Evolutionary conservation across 805 yeast genomes (phyloP), one percentile per base, ranked within the genome.

Genomic region (Wickerhamiella bombiphila): DNA sequence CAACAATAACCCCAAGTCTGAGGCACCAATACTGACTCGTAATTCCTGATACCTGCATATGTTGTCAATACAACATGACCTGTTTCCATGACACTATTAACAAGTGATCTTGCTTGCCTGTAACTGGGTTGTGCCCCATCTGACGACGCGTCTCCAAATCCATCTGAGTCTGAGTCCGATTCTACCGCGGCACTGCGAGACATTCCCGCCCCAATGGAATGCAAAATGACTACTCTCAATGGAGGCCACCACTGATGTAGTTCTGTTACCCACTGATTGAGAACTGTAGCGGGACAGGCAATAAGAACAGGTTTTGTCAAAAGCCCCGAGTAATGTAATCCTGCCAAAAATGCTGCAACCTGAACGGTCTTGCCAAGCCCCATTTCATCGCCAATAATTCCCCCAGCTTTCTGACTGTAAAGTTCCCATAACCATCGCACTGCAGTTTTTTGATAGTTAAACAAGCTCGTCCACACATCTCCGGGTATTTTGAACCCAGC

Each of bases 171-270:
- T 5, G 38, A n/a, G 16, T 36, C 38, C 5, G 14, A 8, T 7
- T 36, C 35, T 60, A 40, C 14, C 17, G 21, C 31, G 1, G 57
- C 34, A 3, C n/a, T 26, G 15, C 35, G 49, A 9, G 56, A 52
- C 86, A 88, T 77, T 1, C 94, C 97, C 1, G 83, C 63, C 0
- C 98, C 98, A 34, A 85, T 91, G 1, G 95, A 77, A 55, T 91
- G 98, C 22, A 91, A 59, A 35, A 91, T 82, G 3, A 81, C 74
- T 3, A 85, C 74, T 42, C 98, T 59, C 20, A 91, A 65, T 0
- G 96, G 83, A 2, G 97, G 96, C 97, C 97, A 91, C 98, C 98
- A 91, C 35, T 77, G 70, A 49, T 88, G 97, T 34, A 91, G 72
- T 57, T 91, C 98, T 44, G 77, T 78, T n/a, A 83, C 88, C 98